Evolutionary conservation across 2,329 filamentous ascomycete genomes (phyloP).

Genomic region (Hypoxylon sp.): DNA sequence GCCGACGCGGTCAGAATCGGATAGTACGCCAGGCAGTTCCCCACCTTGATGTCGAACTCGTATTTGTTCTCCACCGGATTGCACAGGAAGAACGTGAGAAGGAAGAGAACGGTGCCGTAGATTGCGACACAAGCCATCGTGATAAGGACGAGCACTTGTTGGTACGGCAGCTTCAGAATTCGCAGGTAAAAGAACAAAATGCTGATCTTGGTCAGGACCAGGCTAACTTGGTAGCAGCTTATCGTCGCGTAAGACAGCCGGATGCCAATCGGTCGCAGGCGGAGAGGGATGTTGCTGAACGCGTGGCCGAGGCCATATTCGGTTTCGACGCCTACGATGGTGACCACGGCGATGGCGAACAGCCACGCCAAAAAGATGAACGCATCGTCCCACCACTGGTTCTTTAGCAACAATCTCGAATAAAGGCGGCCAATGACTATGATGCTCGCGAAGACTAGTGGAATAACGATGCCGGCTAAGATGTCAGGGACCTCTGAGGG

Average conservation of each 20-base stretch:
- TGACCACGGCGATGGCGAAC: constrained; percentile 38
- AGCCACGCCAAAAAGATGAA: constrained; percentile 38
- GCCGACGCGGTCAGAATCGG: constrained; percentile 40
- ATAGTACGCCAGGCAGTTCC: constrained; percentile 35
- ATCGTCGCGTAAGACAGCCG: constrained; percentile 38
- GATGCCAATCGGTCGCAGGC: constrained; percentile 35
- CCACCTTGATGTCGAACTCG: constrained; percentile 38
- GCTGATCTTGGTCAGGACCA: constrained; percentile 40
- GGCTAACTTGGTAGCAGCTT: constrained; percentile 32
- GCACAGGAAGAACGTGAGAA: constrained; percentile 41
- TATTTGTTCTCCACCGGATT: constrained; percentile 30
- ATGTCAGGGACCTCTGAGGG: constrained; percentile 38
- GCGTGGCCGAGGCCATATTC: constrained; percentile 37
- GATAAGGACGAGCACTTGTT: constrained; percentile 30
- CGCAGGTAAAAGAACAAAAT: constrained; percentile 42
- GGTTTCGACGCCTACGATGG: constrained; percentile 39
- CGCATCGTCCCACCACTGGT: constrained; percentile 41
- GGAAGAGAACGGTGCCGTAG: constrained; percentile 39
- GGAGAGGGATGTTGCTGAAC: constrained; percentile 36
- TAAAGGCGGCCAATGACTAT: constrained; percentile 39
- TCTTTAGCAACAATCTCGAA: constrained; percentile 35
- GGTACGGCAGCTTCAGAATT: constrained; percentile 39
- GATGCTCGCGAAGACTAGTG: constrained; percentile 36
- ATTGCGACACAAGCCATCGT: constrained; percentile 32
- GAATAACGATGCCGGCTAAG: constrained; percentile 37